Percentiles rank a stretch among this genome's conserved stretches.
Conservation (phyloP, 2,329 filamentous ascomycete species). For the Chrysoporthe puriensis region DNA sequence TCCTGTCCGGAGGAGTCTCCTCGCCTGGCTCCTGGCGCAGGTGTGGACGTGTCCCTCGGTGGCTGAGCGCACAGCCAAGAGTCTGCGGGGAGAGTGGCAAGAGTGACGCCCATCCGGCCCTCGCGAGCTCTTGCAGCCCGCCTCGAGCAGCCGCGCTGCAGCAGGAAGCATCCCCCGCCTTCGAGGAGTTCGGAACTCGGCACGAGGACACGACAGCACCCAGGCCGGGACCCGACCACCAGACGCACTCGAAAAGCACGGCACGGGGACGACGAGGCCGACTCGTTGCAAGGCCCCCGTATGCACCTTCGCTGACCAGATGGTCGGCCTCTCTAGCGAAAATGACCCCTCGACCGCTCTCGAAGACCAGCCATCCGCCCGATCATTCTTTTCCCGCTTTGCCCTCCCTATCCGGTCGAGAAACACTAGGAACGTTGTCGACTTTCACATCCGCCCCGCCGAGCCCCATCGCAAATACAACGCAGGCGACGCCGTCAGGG, state of each 20-base stretch:
- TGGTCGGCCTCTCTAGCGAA: conserved; percentile 47
- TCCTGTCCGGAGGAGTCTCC: conserved; percentile 9
- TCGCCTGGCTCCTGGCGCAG: conserved; percentile 6
- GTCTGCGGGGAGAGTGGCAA: background rate
- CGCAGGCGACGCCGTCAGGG: conserved; percentile 74
- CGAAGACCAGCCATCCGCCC: conserved; percentile 45
- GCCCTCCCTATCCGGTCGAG: conserved; percentile 55
- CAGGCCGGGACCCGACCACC: conserved; percentile 8
- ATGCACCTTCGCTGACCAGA: conserved; percentile 43
- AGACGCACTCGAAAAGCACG: conserved; percentile 16
- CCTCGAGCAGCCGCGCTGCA: background rate
- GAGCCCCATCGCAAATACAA: conserved; percentile 78
- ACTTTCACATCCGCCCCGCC: conserved; percentile 77
- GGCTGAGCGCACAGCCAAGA: conserved; percentile 22
- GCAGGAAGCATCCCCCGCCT: background rate
- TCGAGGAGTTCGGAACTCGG: conserved; percentile 13
- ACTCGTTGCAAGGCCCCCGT: conserved; percentile 22
- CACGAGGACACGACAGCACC: conserved; percentile 16
- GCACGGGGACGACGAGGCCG: conserved; percentile 23
- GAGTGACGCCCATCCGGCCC: background rate
- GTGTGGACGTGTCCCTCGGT: conserved; percentile 9
- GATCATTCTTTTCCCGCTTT: conserved; percentile 58
- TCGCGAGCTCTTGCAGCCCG: background rate
- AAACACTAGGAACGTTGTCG: conserved; percentile 66
- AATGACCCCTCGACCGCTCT: conserved; percentile 43